Base-by-base conservation (phyloP, 169 alveolate species). In the Eimeria praecox region DNA sequence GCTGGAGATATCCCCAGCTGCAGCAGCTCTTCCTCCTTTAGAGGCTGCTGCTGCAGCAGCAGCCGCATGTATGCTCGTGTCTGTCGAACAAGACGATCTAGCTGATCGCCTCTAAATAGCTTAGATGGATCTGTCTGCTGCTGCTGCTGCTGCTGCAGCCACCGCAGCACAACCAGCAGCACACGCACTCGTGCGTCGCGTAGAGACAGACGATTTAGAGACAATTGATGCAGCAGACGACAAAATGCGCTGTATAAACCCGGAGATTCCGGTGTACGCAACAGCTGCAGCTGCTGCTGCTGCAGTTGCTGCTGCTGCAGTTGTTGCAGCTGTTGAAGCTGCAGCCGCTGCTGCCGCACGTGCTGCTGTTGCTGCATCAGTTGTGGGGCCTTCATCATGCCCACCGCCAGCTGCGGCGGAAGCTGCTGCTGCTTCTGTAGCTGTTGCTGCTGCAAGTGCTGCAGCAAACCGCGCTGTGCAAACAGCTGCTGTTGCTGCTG, bases 151-250 rank as follows among this genome's bases (percentile, higher is more conserved):
- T 96, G 95, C 92, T 85, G 89, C 80, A 97, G 93, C 98, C 98
- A 97, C 71, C 96, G 97, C 88, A 97, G 96, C 56, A 97, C 95
- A 71, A 95, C 86, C 94, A 97, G 80, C 94, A 97, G 59, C 52
- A 96, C 95, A 59, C 98, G 96, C 49, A 95, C 97, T 18, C 98
- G 96, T 12, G 95, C 95, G 30, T 97, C 98, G 35, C 94, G 96
- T 38, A 96, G 82, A n/a, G 97, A 91, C 56, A 97, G 49, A 27
- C 77, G 93, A 54, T 86, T 92, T 18, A 77, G 92, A 18, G 95
- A 73, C 49, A 88, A 82, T 52, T 95, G 92, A 12, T 95, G 86
- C 92, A 88, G 82, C 71, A 88, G 92, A 91, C 91, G 93, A 62
- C 95, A 95, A 56, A 87, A 87, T 35, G 94, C 87, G 44, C 95